Evolutionary conservation across 495 filamentous ascomycete species (phyloP), one percentile per base, ranked within the genome.

Genomic region (Physcia stellaris): DNA sequence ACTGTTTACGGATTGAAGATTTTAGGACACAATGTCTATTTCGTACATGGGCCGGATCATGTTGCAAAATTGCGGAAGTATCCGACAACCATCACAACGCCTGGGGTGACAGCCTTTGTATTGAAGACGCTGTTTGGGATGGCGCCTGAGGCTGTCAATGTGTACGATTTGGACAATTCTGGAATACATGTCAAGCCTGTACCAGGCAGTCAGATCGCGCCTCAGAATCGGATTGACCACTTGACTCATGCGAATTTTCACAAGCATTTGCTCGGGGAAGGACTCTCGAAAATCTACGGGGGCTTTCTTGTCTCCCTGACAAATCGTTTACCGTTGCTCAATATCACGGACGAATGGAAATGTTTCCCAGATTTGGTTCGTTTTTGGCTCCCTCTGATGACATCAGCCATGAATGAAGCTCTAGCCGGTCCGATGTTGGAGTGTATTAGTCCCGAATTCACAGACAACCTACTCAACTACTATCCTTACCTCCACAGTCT

Each of bases 221-320:
- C 37, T 2, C 34, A 46, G 1, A 46, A 49, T 31, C 46, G 46
- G 5, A 34, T 46, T 4, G 46, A 41, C 24, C 24, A 49, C 32
- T 16, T 49, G 6, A 49, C 43, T 3, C 43, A 49, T 41, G 3
- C 16, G 13, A 37, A 26, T 19, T 37, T 49, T 19, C 37, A 37
- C 24, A 49, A 42, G 33, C 21, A 12, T 10, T 17, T 42, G 5
- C 12, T 6, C 6, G 35, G 40, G 7, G 32, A 39, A 2, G 21
- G 40, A 22, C 32, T 42, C 6, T 10, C 35, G 22, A 32, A 23
- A 6, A n/a, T 46, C 35, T 24, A 37, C 20, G 23, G 42, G 24
- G 7, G 31, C 32, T 41, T 29, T 18, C n/a, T 21, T 12, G 16
- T 20, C 4, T 15, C 2, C 13, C 19, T 42, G 6, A 27, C 27